A percentile compares a stretch with the other conserved stretches of the same genome.
These are phyloP conservation scores for Sporothrix protearum DNA, from an alignment of 2,329 filamentous ascomycete species.

Conservation along the genomic window DNA sequence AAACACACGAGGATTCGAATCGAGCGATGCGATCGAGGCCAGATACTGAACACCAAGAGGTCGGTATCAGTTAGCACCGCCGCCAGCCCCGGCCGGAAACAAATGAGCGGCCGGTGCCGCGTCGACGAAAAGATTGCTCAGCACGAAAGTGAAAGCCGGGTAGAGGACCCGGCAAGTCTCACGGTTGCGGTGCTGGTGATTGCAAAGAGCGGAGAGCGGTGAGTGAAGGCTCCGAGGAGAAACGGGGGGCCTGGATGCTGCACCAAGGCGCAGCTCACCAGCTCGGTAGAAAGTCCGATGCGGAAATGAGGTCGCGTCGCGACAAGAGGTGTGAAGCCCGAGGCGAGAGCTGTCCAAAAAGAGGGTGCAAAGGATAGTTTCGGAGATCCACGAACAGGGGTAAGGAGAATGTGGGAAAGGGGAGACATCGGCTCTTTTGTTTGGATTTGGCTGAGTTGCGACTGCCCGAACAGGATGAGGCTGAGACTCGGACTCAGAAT, in stretches of 20 bases:
- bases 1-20: no score
- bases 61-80: no score
- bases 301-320: background rate
- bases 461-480: conserved; percentile 1
- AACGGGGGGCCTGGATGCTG: background rate
- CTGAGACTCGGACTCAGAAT: background rate
- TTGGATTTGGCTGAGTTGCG: background rate
- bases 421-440: background rate
- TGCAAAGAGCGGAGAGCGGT: background rate
- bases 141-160: background rate
- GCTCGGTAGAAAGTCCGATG: background rate
- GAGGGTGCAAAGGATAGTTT: background rate
- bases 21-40: background rate
- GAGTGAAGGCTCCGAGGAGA: background rate
- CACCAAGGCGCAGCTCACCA: background rate
- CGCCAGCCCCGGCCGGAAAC: no score
- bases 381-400: background rate
- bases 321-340: background rate
- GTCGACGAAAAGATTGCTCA: background rate
- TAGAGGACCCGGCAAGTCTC: background rate
- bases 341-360: background rate
- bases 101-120: background rate
- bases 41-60: no score
- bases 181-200: background rate
- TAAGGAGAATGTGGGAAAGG: background rate